Conservation (phyloP, 495 filamentous ascomycete genomes). For the Glutinoglossum americanum region DNA sequence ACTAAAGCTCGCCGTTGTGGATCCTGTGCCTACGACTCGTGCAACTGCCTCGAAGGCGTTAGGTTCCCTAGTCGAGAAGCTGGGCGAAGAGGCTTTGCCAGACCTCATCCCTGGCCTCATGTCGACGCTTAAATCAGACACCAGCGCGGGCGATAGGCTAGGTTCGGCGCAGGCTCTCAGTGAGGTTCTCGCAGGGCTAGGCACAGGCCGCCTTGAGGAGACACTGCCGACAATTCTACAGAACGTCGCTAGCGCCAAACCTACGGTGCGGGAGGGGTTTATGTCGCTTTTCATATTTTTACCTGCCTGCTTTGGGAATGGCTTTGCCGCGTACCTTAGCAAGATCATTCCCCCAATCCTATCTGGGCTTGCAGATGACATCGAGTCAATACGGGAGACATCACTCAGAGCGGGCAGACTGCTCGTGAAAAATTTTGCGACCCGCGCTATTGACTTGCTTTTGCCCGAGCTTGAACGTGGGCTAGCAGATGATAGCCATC, state of each 20-base stretch:
- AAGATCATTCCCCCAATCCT: constrained; percentile 93
- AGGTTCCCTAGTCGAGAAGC: constrained; percentile 85
- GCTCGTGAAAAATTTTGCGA: constrained; percentile 93
- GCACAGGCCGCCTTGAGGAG: constrained; percentile 80
- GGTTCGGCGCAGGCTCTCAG: constrained; percentile 93
- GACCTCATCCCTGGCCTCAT: constrained; percentile 96
- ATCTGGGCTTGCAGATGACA: constrained; percentile 80
- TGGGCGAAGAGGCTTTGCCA: constrained; percentile 88
- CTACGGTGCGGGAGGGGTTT: constrained; percentile 86
- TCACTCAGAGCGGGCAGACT: constrained; percentile 80
- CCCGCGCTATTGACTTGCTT: constrained; percentile 78
- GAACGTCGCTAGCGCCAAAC: constrained; percentile 79
- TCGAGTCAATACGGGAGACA: constrained; percentile 87
- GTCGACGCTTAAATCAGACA: constrained; percentile 91
- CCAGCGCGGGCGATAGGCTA: constrained; percentile 81
- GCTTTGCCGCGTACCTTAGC: constrained; percentile 86
- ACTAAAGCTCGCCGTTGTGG: constrained; percentile 69
- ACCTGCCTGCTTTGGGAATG: constrained; percentile 96
- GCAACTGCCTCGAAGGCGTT: constrained; percentile 92
- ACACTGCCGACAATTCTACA: constrained; percentile 91
- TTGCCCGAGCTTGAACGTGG: constrained; percentile 89
- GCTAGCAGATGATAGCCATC: constrained; percentile 83
- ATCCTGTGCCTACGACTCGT: constrained; percentile 90
- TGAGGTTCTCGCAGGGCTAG: constrained; percentile 87
- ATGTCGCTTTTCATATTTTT: constrained; percentile 99